Evolutionary conservation across 495 filamentous ascomycete species (phyloP).

Genomic region (Lophiotrema nucula): DNA sequence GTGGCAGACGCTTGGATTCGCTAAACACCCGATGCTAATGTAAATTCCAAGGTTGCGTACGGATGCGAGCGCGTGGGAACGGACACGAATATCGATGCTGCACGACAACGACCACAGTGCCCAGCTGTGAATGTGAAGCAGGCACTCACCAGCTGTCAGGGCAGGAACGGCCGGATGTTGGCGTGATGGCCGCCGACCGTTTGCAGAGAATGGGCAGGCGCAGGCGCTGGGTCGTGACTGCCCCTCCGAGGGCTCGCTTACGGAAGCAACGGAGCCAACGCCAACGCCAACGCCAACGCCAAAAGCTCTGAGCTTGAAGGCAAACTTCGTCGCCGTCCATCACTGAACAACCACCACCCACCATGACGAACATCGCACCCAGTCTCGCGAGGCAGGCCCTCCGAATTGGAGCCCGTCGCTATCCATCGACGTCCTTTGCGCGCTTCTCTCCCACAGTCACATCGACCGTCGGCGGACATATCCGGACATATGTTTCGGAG

Average conservation of each 20-base stretch:
- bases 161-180: too few relatives aligned
- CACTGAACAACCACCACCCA: conserved; percentile 27
- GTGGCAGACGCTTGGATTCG: conserved; percentile 11
- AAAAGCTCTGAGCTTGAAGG: background rate
- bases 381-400: conserved; percentile 76
- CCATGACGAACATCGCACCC: conserved; percentile 72
- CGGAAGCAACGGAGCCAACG: background rate
- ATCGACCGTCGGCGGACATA: conserved; percentile 46
- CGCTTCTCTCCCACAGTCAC: conserved; percentile 39
- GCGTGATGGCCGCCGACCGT: too few relatives aligned
- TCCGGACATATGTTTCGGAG: conserved; percentile 78
- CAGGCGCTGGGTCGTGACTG: background rate
- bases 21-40: background rate
- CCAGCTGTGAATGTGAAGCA: too few relatives aligned
- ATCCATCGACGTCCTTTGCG: conserved; percentile 24
- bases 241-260: conserved; percentile 20
- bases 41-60: too few relatives aligned
- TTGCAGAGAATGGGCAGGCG: conserved; percentile 23
- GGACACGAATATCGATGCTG: background rate
- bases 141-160: too few relatives aligned
- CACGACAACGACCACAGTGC: background rate
- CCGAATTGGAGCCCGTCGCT: conserved; percentile 57
- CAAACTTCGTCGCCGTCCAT: background rate
- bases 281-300: background rate
- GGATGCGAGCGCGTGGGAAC: background rate